phyloP scores from a whole-genome alignment of 495 filamentous ascomycete genomes.

The Lasiosphaeris hirsuta region DNA sequence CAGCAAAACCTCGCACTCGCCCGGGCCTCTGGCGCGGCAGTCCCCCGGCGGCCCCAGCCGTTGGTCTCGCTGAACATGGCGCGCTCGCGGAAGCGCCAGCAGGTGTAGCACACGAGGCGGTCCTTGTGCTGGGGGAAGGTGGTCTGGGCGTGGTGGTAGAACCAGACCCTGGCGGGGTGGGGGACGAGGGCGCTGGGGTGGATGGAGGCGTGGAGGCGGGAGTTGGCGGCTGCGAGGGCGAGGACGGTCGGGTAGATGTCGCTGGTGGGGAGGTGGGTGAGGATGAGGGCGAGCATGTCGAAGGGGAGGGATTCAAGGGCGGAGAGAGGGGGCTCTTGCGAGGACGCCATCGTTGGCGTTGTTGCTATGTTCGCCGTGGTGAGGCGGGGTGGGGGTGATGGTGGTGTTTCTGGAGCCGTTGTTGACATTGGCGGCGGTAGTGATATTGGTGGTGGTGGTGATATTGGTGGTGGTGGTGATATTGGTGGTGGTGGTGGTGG shows the following conservation, averaged over 20 bases:
- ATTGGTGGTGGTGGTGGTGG: too few relatives aligned
- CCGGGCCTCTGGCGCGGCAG: too few relatives aligned
- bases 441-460: too few relatives aligned
- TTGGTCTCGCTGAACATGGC: background rate
- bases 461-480: too few relatives aligned
- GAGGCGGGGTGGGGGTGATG: too few relatives aligned
- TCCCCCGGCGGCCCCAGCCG: background rate
- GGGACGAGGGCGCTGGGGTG: constrained; percentile 11
- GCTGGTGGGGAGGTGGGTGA: background rate
- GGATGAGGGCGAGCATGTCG: constrained; percentile 15
- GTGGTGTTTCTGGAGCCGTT: too few relatives aligned
- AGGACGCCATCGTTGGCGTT: background rate
- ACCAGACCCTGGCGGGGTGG: background rate
- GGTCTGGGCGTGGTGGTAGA: constrained; percentile 11
- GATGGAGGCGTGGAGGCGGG: constrained; percentile 7
- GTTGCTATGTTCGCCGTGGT: background rate
- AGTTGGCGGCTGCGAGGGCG: background rate
- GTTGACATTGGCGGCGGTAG: too few relatives aligned
- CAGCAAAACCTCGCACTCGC: too few relatives aligned
- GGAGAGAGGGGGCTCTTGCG: background rate
- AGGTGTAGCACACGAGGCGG: constrained; percentile 13
- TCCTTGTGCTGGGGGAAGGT: constrained; percentile 9
- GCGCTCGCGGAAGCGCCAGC: constrained; percentile 9
- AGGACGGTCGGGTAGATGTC: constrained; percentile 10
- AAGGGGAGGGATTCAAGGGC: constrained; percentile 13